These are phyloP conservation scores for Colletotrichum zoysiae DNA, from an alignment of 2,329 filamentous ascomycete species.

Conservation along the genomic window DNA sequence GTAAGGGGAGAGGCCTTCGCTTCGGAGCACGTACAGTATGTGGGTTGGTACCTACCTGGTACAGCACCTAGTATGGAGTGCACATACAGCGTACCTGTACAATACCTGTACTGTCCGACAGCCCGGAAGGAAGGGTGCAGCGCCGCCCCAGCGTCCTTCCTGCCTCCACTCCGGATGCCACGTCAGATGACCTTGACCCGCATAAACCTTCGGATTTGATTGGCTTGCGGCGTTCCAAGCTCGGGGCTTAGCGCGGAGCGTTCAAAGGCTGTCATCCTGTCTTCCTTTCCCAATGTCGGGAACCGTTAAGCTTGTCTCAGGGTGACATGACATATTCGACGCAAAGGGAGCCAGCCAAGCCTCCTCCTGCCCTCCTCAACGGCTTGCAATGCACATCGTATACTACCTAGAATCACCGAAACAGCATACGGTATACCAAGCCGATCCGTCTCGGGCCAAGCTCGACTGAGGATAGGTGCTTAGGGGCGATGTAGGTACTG, in stretches of 20 bases:
- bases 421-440: not conserved
- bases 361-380: not conserved
- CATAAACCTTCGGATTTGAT: slow-evolving; percentile 4
- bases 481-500: too few species aligned
- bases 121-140: slow-evolving; percentile 1
- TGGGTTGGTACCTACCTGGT: too few species aligned
- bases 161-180: slow-evolving; percentile 20
- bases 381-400: too few species aligned
- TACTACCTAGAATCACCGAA: not conserved
- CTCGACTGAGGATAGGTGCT: not conserved
- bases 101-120: too few species aligned
- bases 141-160: not conserved
- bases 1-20: not conserved
- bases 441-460: not conserved
- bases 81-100: too few species aligned
- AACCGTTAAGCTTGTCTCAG: slow-evolving; percentile 18
- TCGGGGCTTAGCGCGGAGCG: slow-evolving; percentile 3
- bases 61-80: too few species aligned
- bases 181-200: slow-evolving; percentile 30
- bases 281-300: not conserved
- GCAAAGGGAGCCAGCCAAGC: not conserved
- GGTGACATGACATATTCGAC: not conserved
- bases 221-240: slow-evolving; percentile 11
- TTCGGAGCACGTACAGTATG: too few species aligned
- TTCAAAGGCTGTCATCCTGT: slow-evolving; percentile 33